Percentiles rank a stretch among this genome's conserved stretches.
Conservation (phyloP, 805 yeast genomes). For the Yarrowia sp. region DNA sequence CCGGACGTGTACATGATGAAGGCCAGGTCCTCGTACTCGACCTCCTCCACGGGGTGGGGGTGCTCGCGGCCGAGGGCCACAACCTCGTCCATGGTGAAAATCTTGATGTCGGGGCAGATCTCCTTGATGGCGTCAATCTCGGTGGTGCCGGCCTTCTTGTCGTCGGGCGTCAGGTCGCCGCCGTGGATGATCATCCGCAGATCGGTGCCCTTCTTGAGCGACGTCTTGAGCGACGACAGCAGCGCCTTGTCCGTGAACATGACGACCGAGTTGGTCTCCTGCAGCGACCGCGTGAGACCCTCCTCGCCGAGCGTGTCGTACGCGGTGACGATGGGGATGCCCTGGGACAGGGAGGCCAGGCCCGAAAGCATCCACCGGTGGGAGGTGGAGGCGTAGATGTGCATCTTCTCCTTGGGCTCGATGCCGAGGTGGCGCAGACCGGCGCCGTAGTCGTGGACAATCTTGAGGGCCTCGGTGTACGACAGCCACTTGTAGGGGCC, state of each 20-base stretch:
- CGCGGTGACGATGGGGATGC: slow-evolving; percentile 88
- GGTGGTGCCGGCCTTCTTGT: slow-evolving; percentile 59
- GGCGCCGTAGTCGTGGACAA: slow-evolving; percentile 58
- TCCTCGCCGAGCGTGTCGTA: slow-evolving; percentile 91
- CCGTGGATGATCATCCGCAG: slow-evolving; percentile 71
- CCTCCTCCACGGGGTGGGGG: slow-evolving; percentile 45
- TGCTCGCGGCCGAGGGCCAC: slow-evolving; percentile 58
- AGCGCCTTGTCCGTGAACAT: slow-evolving; percentile 82
- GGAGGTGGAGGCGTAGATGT: slow-evolving; percentile 85
- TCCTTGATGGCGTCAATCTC: slow-evolving; percentile 53
- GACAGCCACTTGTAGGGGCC: slow-evolving; percentile 67
- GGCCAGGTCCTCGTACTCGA: slow-evolving; percentile 58
- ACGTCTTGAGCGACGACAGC: slow-evolving; percentile 63
- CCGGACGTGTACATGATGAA: slow-evolving; percentile 89
- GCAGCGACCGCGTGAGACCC: slow-evolving; percentile 75
- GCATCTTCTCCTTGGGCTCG: slow-evolving; percentile 63
- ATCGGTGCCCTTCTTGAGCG: slow-evolving; percentile 60
- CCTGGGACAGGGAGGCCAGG: slow-evolving; percentile 72
- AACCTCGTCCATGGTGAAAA: slow-evolving; percentile 65
- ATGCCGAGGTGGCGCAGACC: slow-evolving; percentile 78
- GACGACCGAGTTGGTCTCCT: slow-evolving; percentile 74
- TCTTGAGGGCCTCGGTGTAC: slow-evolving; percentile 53
- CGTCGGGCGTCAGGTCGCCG: slow-evolving; percentile 55
- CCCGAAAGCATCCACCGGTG: slow-evolving; percentile 88
- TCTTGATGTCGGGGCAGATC: slow-evolving; percentile 72